These are phyloP conservation scores for Lactarius hengduanensis DNA, from an alignment of 768 basidiomycete species.

Conservation along the genomic window DNA sequence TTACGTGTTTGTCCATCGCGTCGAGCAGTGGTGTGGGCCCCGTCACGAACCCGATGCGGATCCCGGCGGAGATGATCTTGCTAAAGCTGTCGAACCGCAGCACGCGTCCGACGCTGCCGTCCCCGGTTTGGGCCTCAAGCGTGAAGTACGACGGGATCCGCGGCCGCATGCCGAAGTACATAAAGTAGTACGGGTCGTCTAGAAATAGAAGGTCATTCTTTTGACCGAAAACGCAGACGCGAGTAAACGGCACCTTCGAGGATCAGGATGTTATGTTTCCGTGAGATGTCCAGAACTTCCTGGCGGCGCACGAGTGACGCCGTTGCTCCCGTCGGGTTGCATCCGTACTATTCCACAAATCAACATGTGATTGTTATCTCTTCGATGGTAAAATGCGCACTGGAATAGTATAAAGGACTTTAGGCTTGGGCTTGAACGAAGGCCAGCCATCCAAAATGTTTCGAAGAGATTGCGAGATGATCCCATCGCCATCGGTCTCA, in stretches of 20 bases:
- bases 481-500: slow-evolving; percentile 70
- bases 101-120: slow-evolving; percentile 64
- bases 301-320: slow-evolving; percentile 65
- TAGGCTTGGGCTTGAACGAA: slow-evolving; percentile 64
- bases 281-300: slow-evolving; percentile 69
- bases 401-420: slow-evolving; percentile 77
- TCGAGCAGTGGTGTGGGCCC: slow-evolving; percentile 68
- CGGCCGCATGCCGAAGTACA: slow-evolving; percentile 67
- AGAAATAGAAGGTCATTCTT: not conserved
- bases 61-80: slow-evolving; percentile 75
- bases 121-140: slow-evolving; percentile 62
- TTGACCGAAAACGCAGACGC: not conserved
- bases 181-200: slow-evolving; percentile 81
- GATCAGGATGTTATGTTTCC: slow-evolving; percentile 75
- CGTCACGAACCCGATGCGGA: slow-evolving; percentile 78
- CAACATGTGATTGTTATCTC: not conserved
- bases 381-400: slow-evolving; percentile 37
- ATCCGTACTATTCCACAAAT: slow-evolving; percentile 57
- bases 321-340: slow-evolving; percentile 85
- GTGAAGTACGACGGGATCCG: slow-evolving; percentile 79
- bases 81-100: slow-evolving; percentile 88
- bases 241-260: slow-evolving; percentile 63
- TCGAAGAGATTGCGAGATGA: slow-evolving; percentile 58
- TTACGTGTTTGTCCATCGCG: slow-evolving; percentile 68
- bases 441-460: slow-evolving; percentile 75